Conservation (phyloP, 192 early-diverging fungal species). For the Cetraspora pellucida region DNA sequence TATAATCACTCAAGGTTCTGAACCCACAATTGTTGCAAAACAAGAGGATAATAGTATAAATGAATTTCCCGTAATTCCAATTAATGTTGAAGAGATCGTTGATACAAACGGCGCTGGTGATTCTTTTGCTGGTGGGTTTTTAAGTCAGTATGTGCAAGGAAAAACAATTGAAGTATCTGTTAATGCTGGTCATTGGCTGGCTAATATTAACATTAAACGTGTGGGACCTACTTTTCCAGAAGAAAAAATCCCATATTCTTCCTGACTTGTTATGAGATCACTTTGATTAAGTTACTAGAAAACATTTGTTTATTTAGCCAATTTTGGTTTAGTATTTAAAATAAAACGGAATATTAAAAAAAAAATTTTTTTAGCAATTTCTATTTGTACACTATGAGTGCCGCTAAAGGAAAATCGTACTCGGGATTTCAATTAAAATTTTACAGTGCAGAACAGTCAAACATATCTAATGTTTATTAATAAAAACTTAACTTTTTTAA, state of each 20-base stretch:
- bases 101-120: slow-evolving; percentile 99
- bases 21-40: slow-evolving; percentile 71
- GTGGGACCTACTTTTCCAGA: slow-evolving; percentile 74
- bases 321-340: too few species aligned
- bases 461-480: too few species aligned
- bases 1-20: slow-evolving; percentile 89
- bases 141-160: slow-evolving; percentile 81
- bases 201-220: slow-evolving; percentile 81
- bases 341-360: too few species aligned
- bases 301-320: too few species aligned
- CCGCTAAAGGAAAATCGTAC: too few species aligned
- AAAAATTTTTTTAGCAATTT: too few species aligned
- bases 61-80: slow-evolving; percentile 61
- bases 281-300: too few species aligned
- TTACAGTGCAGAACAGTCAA: too few species aligned
- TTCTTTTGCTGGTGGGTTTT: slow-evolving; percentile 93
- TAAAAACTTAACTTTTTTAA: too few species aligned
- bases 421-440: too few species aligned
- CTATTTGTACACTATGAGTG: too few species aligned
- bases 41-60: slow-evolving; percentile 66
- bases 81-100: slow-evolving; percentile 72
- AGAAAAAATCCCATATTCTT: slow-evolving; percentile 27
- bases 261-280: too few species aligned
- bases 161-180: slow-evolving; percentile 64
- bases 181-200: slow-evolving; percentile 90